These are phyloP conservation scores for Leucocoprinus leucothites DNA, from an alignment of 768 basidiomycete species.

Conservation along the genomic window DNA sequence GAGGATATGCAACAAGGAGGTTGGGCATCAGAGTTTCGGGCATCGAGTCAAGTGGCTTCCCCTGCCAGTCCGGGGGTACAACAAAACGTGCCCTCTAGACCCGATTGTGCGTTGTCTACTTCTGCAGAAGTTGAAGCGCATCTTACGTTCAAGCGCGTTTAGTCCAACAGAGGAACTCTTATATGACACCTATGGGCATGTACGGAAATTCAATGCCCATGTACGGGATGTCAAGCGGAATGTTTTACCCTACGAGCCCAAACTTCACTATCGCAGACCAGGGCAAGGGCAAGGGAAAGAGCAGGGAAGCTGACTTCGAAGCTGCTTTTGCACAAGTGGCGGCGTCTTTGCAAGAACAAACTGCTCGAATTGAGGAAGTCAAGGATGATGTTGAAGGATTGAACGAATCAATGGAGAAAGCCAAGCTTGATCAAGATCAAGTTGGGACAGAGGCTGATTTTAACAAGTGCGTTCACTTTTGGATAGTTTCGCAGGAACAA, in stretches of 20 bases:
- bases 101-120: constrained; percentile 34
- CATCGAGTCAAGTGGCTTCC: constrained; percentile 21
- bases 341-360: constrained; percentile 40
- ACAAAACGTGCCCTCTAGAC: constrained; percentile 26
- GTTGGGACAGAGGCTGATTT: constrained; percentile 38
- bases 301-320: constrained; percentile 75
- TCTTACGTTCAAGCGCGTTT: not conserved
- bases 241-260: constrained; percentile 31
- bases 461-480: constrained; percentile 40
- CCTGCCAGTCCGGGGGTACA: constrained; percentile 27
- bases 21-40: constrained; percentile 61
- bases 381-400: constrained; percentile 47
- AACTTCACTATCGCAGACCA: constrained; percentile 23
- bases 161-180: constrained; percentile 43
- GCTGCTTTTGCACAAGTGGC: constrained; percentile 74
- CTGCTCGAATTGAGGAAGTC: constrained; percentile 38
- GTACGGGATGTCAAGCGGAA: constrained; percentile 29
- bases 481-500: not conserved
- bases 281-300: constrained; percentile 76
- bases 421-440: constrained; percentile 30
- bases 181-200: constrained; percentile 30
- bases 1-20: constrained; percentile 30
- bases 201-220: constrained; percentile 37
- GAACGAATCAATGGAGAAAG: constrained; percentile 34
- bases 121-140: not conserved